These are phyloP conservation scores for Lasiosphaeriaceae sp. DNA, from an alignment of 495 filamentous ascomycete genomes.

Conservation along the genomic window DNA sequence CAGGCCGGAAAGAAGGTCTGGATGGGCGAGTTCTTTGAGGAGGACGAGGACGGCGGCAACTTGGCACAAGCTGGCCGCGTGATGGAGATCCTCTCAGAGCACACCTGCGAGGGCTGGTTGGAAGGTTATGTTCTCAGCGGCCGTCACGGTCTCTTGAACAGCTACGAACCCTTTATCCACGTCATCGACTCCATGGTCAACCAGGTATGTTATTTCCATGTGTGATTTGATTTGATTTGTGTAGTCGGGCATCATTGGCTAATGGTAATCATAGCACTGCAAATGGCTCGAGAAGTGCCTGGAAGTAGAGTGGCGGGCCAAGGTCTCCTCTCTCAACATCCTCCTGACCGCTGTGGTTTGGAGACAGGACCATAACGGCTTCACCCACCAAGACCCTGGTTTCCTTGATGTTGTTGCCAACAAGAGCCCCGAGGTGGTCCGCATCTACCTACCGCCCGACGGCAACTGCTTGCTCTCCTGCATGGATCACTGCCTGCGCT, in stretches of 20 bases:
- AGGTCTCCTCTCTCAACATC: slow-evolving; percentile 68
- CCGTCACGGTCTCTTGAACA: slow-evolving; percentile 68
- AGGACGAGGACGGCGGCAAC: slow-evolving; percentile 67
- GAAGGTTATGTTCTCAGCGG: slow-evolving; percentile 71
- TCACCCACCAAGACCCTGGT: slow-evolving; percentile 74
- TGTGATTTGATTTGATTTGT: too few species aligned
- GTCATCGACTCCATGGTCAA: slow-evolving; percentile 78
- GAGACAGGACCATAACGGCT: slow-evolving; percentile 77
- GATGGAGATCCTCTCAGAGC: slow-evolving; percentile 75
- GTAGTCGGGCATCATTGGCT: too few species aligned
- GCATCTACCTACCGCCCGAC: slow-evolving; percentile 73
- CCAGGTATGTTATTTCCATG: slow-evolving; percentile 36
- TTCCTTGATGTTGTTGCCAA: slow-evolving; percentile 73
- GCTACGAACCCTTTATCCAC: slow-evolving; percentile 75
- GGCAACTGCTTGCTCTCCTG: slow-evolving; percentile 67
- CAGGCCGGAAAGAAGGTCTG: slow-evolving; percentile 70
- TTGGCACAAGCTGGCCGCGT: slow-evolving; percentile 59
- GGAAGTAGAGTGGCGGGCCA: slow-evolving; percentile 66
- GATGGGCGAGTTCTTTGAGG: slow-evolving; percentile 70
- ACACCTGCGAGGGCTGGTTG: slow-evolving; percentile 73
- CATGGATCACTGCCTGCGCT: slow-evolving; percentile 66
- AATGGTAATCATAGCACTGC: slow-evolving; percentile 50
- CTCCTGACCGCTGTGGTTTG: slow-evolving; percentile 70
- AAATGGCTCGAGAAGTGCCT: slow-evolving; percentile 76
- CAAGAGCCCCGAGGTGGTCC: slow-evolving; percentile 69